These are phyloP conservation scores for Vigna unguiculata DNA, from an alignment of 306 rosid genomes.

Conservation along the genomic window DNA sequence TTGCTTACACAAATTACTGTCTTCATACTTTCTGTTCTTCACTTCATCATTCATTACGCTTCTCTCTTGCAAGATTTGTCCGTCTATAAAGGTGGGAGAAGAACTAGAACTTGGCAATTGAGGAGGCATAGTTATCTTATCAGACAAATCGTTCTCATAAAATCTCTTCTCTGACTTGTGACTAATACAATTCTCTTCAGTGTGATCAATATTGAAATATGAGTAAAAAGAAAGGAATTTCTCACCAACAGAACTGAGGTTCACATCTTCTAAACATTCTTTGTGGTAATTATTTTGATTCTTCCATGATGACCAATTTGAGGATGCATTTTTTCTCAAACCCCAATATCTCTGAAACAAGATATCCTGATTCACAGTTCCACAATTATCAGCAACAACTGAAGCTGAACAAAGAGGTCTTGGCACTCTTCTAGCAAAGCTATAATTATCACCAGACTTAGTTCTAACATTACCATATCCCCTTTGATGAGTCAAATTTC, in stretches of 20 bases:
- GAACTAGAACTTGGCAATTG: slow-evolving; percentile 27
- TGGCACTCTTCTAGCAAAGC: slow-evolving; percentile 37
- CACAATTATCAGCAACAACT: slow-evolving; percentile 37
- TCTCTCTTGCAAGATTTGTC: slow-evolving; percentile 38
- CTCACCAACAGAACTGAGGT: slow-evolving; percentile 47
- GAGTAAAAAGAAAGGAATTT: slow-evolving; percentile 47
- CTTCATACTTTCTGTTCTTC: slow-evolving; percentile 41
- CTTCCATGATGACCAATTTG: slow-evolving; percentile 39
- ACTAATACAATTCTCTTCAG: slow-evolving; percentile 34
- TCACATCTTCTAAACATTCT: slow-evolving; percentile 44
- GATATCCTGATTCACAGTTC: slow-evolving; percentile 53
- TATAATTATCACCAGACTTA: slow-evolving; percentile 31
- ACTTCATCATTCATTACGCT: slow-evolving; percentile 39
- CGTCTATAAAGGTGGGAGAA: slow-evolving; percentile 32
- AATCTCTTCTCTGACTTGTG: slow-evolving; percentile 42
- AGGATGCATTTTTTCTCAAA: slow-evolving; percentile 48
- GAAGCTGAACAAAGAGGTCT: slow-evolving; percentile 40
- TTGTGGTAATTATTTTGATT: slow-evolving; percentile 43
- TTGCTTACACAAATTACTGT: slow-evolving; percentile 11
- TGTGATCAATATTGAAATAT: slow-evolving; percentile 30
- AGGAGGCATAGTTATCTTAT: slow-evolving; percentile 37
- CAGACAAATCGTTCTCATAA: slow-evolving; percentile 16
- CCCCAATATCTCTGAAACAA: slow-evolving; percentile 63
- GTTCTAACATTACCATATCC: slow-evolving; percentile 33
- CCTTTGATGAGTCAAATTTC: slow-evolving; percentile 40